Base-by-base conservation (phyloP, 106 monocot genomes). In the Xerophyta viscosa region DNA sequence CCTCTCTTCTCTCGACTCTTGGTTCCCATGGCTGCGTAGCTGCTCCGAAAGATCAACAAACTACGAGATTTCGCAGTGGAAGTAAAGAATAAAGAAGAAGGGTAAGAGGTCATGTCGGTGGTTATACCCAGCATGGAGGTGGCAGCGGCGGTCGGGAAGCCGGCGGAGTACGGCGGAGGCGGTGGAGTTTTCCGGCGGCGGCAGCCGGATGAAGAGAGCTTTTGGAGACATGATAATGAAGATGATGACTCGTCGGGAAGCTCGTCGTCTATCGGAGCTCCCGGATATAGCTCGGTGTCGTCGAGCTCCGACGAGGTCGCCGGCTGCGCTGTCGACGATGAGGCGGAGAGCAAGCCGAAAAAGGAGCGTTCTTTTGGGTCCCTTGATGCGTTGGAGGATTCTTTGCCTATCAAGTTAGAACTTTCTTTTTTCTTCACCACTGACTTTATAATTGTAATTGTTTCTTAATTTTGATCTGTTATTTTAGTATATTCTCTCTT, bases 331-430 rank as follows among this genome's bases (percentile, higher is more conserved):
- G 70, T 10, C 24, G 64, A 71, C 18, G 80, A 67, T 44, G 70
- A 78, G 50, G 70, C 23, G n/a, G 66, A 56, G 62, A 72, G 60
- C 48, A 41, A 56, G 46, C 18, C 26, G 3, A 54, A 41, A 23
- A 51, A 61, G 9, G 67, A 56, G 39, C 10, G 10, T 15, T 44
- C 52, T 41, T 57, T 79, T 23, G 66, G 20, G 6, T 82, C 75
- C 27, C 30, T 87, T 64, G 60, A 53, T 29, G 66, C 67, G n/a
- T 49, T 87, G 15, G 81, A 87, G 20, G 81, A 81, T 6, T 55
- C 77, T 10, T 70, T 87, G 23, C 87, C 87, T 23, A 63, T 77
- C 85, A 86, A 86, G 85, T 80, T 56, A 44, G 57, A 0, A 2
- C 11, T 1, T 7, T 36, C 13, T 27, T 20, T 29, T 14, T 24